Base-by-base conservation (phyloP, 2,329 filamentous ascomycete genomes). In the Fusarium sp. region DNA sequence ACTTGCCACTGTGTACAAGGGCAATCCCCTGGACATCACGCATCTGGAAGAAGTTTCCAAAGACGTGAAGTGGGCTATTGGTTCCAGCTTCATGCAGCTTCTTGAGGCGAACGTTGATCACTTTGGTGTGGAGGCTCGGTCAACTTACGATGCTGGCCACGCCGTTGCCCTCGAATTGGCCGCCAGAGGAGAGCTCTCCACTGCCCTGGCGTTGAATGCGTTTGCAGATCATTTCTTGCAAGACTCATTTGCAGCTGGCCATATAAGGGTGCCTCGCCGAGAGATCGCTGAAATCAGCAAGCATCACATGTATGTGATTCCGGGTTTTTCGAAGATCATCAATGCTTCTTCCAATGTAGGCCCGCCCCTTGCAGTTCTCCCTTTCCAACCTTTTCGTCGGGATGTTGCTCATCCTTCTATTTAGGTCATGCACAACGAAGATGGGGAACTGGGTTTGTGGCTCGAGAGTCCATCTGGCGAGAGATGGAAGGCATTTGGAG, bases 141-240 rank as follows among this genome's bases (percentile, higher is more conserved):
- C 28, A 10, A 44, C 26, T 7, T 45, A 54, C 4, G 19, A 54
- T 7, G 40, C 51, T 26, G 39, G 51, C 5, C 40, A 54, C 22
- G 6, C 13, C 31, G 26, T 44, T 3, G 31, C 51, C n/a, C 28
- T 54, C 21, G 40, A 54, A 8, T 4, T 44, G 9, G 39, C 28
- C 5, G 28, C 51, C 3, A n/a, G 14, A 15, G 51, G 40, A 5
- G 21, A 54, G 2, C 40, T 54, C 6, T 9, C n/a, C 28, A 43
- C 9, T 10, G 15, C 39, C 11, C 28, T 44, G 4, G 51, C 39
- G 3, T 15, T 54, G 7, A 54, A 54, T 43, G 31, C 19, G 0
- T 45, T 54, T 13, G 51, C 31, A 4, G 51, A 55, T 13, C 51
- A 45, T 19, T 45, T 45, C 33, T 14, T 55, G 21, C 14, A 45